Percentiles rank a stretch among this genome's conserved stretches.
Conservation (phyloP, 2,329 filamentous ascomycete species). For the Ceratocystis alfenasii region DNA sequence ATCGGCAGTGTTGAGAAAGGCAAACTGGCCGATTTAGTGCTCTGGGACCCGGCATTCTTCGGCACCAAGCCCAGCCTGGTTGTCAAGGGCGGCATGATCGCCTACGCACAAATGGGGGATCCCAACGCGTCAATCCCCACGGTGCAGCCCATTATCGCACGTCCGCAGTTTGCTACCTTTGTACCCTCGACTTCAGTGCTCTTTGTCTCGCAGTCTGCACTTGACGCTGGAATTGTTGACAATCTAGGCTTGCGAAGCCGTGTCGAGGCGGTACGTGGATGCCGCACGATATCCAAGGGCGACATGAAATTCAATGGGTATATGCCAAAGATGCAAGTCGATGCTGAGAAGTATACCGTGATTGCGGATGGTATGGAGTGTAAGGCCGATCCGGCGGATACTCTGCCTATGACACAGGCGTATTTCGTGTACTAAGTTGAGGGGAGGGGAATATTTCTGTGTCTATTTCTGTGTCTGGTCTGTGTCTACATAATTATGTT, state of each 20-base stretch:
- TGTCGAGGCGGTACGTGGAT: conserved; percentile 66
- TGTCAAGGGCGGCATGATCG: conserved; percentile 79
- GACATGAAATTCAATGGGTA: conserved; percentile 85
- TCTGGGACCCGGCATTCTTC: conserved; percentile 80
- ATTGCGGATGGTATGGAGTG: conserved; percentile 71
- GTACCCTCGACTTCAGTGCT: conserved; percentile 63
- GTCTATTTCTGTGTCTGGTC: too few species aligned
- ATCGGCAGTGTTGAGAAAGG: conserved; percentile 80
- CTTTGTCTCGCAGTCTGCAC: conserved; percentile 66
- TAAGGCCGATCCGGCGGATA: conserved; percentile 57
- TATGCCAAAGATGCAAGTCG: conserved; percentile 79
- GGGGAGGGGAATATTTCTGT: not conserved
- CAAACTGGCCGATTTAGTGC: conserved; percentile 76
- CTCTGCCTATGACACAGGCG: conserved; percentile 62
- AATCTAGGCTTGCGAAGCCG: conserved; percentile 67
- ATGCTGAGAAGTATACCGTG: conserved; percentile 80
- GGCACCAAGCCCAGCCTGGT: conserved; percentile 73
- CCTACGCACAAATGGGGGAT: conserved; percentile 73
- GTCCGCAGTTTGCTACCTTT: conserved; percentile 73
- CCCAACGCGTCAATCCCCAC: conserved; percentile 78
- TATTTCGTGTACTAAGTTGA: conserved; percentile 61
- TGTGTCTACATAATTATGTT: not conserved
- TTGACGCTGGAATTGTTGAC: conserved; percentile 54
- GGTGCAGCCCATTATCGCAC: conserved; percentile 69
- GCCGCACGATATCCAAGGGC: conserved; percentile 61